phyloP scores from a whole-genome alignment of 2,329 filamentous ascomycete species.

The Pseudogymnoascus sp. region DNA sequence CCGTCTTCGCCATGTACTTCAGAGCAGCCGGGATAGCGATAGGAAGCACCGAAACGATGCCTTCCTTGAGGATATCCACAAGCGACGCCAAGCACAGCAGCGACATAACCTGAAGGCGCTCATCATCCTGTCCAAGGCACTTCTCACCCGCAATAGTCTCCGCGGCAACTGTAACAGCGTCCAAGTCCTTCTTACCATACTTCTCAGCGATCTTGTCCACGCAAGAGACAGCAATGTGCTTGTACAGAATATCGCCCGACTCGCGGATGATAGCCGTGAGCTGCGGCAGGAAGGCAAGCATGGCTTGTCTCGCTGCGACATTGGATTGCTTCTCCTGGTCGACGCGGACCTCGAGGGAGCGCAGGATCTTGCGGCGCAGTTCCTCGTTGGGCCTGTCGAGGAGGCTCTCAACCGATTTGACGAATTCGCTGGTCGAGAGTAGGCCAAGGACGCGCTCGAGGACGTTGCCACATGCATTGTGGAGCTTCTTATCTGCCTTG shows the following conservation, averaged over 20 bases:
- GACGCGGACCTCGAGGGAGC: constrained; percentile 73
- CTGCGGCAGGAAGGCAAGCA: constrained; percentile 73
- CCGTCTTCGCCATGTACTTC: constrained; percentile 59
- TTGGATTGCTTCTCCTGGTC: constrained; percentile 66
- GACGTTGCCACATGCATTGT: constrained; percentile 57
- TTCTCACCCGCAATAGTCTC: constrained; percentile 67
- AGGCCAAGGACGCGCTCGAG: constrained; percentile 76
- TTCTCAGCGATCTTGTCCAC: constrained; percentile 91
- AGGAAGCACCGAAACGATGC: constrained; percentile 76
- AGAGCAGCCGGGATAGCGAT: constrained; percentile 66
- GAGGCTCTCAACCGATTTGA: constrained; percentile 77
- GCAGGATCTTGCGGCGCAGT: constrained; percentile 71
- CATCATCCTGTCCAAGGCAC: constrained; percentile 68
- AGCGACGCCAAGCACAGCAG: constrained; percentile 82
- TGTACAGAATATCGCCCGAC: constrained; percentile 65
- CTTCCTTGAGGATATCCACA: constrained; percentile 79
- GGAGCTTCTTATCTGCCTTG: constrained; percentile 48
- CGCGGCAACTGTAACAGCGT: constrained; percentile 68
- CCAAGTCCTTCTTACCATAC: constrained; percentile 85
- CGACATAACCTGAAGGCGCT: constrained; percentile 71
- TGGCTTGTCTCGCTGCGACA: constrained; percentile 56
- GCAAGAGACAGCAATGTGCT: constrained; percentile 79
- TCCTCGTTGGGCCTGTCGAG: constrained; percentile 69
- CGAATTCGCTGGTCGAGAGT: constrained; percentile 78
- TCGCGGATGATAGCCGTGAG: constrained; percentile 70